phyloP scores from a whole-genome alignment of 2,329 filamentous ascomycete genomes.

The Colletotrichum australisinense region DNA sequence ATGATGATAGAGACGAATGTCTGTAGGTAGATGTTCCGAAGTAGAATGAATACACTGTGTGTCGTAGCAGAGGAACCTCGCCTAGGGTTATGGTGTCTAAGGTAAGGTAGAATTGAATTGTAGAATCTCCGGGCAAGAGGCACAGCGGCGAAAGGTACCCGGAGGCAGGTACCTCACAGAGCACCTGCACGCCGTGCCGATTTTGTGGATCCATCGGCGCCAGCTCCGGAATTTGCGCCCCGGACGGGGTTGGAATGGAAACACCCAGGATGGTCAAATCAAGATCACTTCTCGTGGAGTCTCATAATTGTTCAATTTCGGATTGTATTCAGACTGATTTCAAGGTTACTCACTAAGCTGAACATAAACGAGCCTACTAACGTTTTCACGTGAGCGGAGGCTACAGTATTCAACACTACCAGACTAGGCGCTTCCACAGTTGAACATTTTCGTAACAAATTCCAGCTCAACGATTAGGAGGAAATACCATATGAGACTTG shows the following conservation, averaged over 20 bases:
- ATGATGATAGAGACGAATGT: not conserved
- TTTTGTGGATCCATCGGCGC: constrained; percentile 4
- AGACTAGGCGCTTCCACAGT: too few species aligned
- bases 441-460: too few species aligned
- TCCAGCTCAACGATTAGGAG: too few species aligned
- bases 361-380: too few species aligned
- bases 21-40: not conserved
- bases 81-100: not conserved
- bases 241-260: not conserved
- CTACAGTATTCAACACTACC: too few species aligned
- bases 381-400: too few species aligned
- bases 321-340: too few species aligned
- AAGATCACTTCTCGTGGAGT: not conserved
- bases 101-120: not conserved
- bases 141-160: not conserved
- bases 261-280: not conserved
- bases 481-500: too few species aligned
- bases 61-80: not conserved
- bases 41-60: not conserved
- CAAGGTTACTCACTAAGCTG: too few species aligned
- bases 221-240: not conserved
- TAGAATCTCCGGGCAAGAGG: not conserved
- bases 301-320: not conserved
- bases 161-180: not conserved
- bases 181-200: not conserved